Evolutionary conservation across 371 early-diverging fungal genomes (phyloP).

Genomic region (Rhizopus stolonifer): DNA sequence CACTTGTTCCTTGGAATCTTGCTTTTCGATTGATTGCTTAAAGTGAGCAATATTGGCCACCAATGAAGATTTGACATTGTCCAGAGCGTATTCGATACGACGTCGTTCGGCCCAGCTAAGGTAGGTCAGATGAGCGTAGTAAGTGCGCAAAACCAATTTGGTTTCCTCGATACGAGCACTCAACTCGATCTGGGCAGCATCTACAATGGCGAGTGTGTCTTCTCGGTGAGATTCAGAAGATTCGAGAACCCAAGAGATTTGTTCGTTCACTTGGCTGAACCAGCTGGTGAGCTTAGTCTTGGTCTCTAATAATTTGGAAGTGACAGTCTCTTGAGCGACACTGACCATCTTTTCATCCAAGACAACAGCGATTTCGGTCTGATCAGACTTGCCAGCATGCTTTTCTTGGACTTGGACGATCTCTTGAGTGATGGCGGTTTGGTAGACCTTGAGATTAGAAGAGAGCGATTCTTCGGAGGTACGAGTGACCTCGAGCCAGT

Average conservation of each 20-base stretch:
- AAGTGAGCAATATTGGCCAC: constrained; percentile 20
- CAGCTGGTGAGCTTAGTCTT: constrained; percentile 28
- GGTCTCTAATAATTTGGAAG: constrained; percentile 24
- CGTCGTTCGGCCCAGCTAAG: constrained; percentile 31
- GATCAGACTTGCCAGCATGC: constrained; percentile 13
- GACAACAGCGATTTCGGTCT: constrained; percentile 18
- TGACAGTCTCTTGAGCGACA: constrained; percentile 25
- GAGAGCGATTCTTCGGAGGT: constrained; percentile 27
- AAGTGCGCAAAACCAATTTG: constrained; percentile 25
- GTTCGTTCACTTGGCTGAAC: constrained; percentile 30
- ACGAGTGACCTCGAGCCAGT: constrained; percentile 21
- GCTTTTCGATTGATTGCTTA: constrained; percentile 63
- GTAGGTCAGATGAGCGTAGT: constrained; percentile 30
- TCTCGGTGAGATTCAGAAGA: constrained; percentile 8
- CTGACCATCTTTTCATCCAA: constrained; percentile 26
- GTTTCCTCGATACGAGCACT: constrained; percentile 28
- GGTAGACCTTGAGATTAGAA: constrained; percentile 30
- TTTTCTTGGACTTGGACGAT: constrained; percentile 16
- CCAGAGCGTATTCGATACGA: constrained; percentile 27
- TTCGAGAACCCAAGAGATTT: constrained; percentile 22
- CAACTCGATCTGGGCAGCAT: constrained; percentile 31
- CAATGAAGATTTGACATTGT: constrained; percentile 23
- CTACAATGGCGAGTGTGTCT: constrained; percentile 23
- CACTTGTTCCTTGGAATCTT: constrained; percentile 77
- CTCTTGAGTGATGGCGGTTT: constrained; percentile 29